phyloP scores from a whole-genome alignment of 163 green algal genomes.

The Scenedesmus sp. region DNA sequence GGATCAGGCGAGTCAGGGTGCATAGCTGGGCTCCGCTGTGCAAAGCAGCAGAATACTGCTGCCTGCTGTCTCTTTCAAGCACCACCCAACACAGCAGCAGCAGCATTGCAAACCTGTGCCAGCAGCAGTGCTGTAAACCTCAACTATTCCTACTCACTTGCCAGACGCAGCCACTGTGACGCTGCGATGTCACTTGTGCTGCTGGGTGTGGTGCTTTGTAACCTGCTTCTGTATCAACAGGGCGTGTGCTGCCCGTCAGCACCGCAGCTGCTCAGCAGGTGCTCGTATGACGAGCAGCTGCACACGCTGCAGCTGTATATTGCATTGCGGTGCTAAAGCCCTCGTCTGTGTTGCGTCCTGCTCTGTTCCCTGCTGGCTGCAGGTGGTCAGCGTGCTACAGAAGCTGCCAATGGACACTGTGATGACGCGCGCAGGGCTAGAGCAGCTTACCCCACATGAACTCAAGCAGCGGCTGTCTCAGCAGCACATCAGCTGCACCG shows the following conservation, averaged over 20 bases:
- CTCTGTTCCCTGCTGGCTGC: not conserved
- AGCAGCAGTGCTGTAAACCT: not conserved
- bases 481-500: not conserved
- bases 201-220: too few relatives aligned
- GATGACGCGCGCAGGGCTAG: not conserved
- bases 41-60: not conserved
- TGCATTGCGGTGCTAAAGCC: too few relatives aligned
- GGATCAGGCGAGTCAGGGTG: slow-evolving; percentile 10
- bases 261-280: too few relatives aligned
- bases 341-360: not conserved
- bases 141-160: not conserved
- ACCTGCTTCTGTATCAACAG: too few relatives aligned
- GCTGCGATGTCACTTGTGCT: not conserved
- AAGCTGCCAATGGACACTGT: slow-evolving; percentile 29
- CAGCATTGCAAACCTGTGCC: not conserved
- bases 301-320: too few relatives aligned
- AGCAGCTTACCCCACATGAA: not conserved
- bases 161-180: not conserved
- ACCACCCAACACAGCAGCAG: not conserved
- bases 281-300: too few relatives aligned
- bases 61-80: not conserved
- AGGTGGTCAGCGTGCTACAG: slow-evolving; percentile 39
- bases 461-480: slow-evolving; percentile 30
- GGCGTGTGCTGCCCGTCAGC: too few relatives aligned
- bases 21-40: not conserved